Percentiles rank a stretch among this genome's conserved stretches.
Evolutionary conservation across 306 rosid genomes (phyloP).

Genomic region (Trifolium pratense): DNA sequence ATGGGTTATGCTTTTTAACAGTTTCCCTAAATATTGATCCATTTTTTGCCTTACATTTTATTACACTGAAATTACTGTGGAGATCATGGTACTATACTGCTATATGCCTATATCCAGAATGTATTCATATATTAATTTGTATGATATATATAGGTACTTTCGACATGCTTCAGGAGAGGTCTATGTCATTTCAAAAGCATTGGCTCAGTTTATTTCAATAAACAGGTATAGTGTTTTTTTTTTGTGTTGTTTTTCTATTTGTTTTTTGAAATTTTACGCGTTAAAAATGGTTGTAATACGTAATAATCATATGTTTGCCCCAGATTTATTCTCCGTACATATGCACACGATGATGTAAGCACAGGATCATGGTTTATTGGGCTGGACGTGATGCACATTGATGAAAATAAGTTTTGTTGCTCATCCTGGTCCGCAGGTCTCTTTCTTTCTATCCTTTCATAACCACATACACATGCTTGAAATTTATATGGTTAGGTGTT

Average conservation of each 20-base stretch:
- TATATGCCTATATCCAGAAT: background rate
- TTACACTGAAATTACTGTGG: background rate
- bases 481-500: conserved; percentile 14
- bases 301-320: conserved; percentile 35
- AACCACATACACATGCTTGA: conserved; percentile 9
- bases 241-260: background rate
- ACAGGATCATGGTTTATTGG: conserved; percentile 85
- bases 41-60: background rate
- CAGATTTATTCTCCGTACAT: conserved; percentile 66
- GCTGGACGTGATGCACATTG: conserved; percentile 61
- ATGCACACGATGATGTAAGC: conserved; percentile 73
- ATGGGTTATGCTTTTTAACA: background rate
- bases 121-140: conserved; percentile 28
- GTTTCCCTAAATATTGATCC: conserved; percentile 11
- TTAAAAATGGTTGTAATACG: conserved; percentile 15
- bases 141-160: conserved; percentile 62
- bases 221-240: conserved; percentile 53
- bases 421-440: conserved; percentile 64
- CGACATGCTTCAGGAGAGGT: conserved; percentile 67
- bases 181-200: conserved; percentile 65
- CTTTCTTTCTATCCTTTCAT: conserved; percentile 38
- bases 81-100: background rate
- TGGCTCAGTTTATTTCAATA: conserved; percentile 70
- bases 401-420: conserved; percentile 70
- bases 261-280: background rate